Conservation (phyloP, 1,284 basidiomycete species). For the Garcileccinum viscosum region DNA sequence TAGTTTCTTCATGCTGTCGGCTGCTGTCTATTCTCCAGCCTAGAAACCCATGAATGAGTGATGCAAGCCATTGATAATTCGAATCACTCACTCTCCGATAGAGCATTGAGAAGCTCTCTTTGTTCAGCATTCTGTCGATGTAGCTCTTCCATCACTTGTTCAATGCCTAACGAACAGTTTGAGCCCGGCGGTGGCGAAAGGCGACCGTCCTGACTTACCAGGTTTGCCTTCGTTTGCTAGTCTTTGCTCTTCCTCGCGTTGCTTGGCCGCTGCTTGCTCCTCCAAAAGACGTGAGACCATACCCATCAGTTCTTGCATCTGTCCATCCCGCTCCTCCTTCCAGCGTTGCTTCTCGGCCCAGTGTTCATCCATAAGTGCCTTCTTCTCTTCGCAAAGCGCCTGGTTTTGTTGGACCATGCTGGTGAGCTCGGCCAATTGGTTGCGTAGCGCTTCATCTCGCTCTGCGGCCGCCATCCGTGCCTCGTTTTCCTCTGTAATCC, state of each 20-base stretch:
- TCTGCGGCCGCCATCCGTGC: constrained; percentile 59
- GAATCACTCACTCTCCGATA: constrained; percentile 58
- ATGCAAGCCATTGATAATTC: background rate
- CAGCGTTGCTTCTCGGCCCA: constrained; percentile 63
- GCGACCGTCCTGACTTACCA: constrained; percentile 43
- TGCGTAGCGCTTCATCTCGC: constrained; percentile 61
- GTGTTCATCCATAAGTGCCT: constrained; percentile 58
- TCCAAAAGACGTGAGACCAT: constrained; percentile 63
- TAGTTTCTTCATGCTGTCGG: constrained; percentile 65
- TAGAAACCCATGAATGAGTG: constrained; percentile 34
- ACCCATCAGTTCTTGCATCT: constrained; percentile 58
- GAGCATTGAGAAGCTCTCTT: constrained; percentile 51
- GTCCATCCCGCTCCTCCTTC: constrained; percentile 58
- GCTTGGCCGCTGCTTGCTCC: constrained; percentile 56
- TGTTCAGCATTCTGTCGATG: constrained; percentile 58
- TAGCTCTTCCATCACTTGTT: constrained; percentile 59
- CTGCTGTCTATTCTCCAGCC: constrained; percentile 68
- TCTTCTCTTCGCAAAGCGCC: constrained; percentile 61
- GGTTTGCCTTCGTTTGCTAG: constrained; percentile 54
- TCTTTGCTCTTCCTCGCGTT: constrained; percentile 56
- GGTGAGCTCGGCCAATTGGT: constrained; percentile 70
- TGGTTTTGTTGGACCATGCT: constrained; percentile 70
- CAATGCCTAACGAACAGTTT: constrained; percentile 47
- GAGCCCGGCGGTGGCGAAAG: constrained; percentile 3
- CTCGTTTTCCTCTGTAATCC: constrained; percentile 64